Percentiles rank a stretch among this genome's conserved stretches.
phyloP scores from a whole-genome alignment of 2,329 filamentous ascomycete genomes.

The Xylaria sp. region DNA sequence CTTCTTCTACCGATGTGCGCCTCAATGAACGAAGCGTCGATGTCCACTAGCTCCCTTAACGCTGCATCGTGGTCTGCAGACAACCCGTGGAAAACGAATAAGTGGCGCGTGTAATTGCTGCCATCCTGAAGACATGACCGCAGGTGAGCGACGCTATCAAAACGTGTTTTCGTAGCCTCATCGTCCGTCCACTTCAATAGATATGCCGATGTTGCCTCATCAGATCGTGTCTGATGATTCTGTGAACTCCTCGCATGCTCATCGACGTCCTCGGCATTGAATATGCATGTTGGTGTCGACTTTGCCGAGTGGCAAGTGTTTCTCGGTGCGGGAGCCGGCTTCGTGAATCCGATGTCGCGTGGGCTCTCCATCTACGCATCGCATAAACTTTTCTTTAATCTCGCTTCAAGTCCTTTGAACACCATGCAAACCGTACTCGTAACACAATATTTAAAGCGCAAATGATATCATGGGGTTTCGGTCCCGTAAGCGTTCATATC shows the following conservation, averaged over 20 bases:
- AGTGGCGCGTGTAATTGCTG: slow-evolving; percentile 3
- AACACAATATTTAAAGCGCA: background rate
- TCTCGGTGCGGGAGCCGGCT: background rate
- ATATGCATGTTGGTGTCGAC: background rate
- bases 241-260: background rate
- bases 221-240: background rate
- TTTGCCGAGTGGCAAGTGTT: background rate
- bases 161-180: slow-evolving; percentile 25
- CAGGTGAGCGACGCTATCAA: slow-evolving; percentile 37
- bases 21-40: slow-evolving; percentile 29
- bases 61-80: slow-evolving; percentile 13
- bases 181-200: slow-evolving; percentile 38
- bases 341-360: slow-evolving; percentile 4
- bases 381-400: background rate
- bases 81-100: slow-evolving; percentile 37
- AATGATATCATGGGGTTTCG: too few species aligned
- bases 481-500: background rate
- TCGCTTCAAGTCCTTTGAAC: background rate
- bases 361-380: slow-evolving; percentile 17
- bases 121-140: slow-evolving; percentile 26
- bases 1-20: slow-evolving; percentile 27
- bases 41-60: slow-evolving; percentile 7
- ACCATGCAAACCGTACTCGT: background rate
- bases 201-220: slow-evolving; percentile 36
- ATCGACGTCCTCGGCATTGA: background rate